These are phyloP conservation scores for Colletotrichum limetticola DNA, from an alignment of 2,329 filamentous ascomycete species.

Conservation along the genomic window DNA sequence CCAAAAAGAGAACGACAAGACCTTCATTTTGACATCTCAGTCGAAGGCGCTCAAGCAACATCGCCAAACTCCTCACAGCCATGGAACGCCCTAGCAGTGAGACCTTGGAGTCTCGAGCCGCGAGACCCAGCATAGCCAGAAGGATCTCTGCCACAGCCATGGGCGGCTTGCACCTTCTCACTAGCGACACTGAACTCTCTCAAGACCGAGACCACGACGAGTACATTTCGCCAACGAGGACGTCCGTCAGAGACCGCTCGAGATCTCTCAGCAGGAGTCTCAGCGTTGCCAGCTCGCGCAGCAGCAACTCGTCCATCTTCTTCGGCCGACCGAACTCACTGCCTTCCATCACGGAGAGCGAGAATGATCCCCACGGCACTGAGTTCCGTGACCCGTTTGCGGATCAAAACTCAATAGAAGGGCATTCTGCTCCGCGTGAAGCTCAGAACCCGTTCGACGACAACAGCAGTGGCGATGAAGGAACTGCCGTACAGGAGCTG, in stretches of 20 bases:
- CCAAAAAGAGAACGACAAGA: no score
- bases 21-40: no score
- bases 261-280: background rate
- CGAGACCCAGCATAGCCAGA: no score
- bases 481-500: background rate
- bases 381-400: slow-evolving; percentile 2
- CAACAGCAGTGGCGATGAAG: background rate
- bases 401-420: background rate
- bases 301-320: background rate
- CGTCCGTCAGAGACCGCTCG: background rate
- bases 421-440: background rate
- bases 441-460: slow-evolving; percentile 13
- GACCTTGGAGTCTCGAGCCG: no score
- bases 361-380: background rate
- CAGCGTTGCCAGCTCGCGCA: background rate
- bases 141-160: background rate
- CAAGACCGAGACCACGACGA: background rate
- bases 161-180: slow-evolving; percentile 1
- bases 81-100: no score
- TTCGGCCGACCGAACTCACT: slow-evolving; percentile 1
- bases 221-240: background rate
- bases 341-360: background rate
- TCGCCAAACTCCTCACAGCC: no score
- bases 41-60: no score
- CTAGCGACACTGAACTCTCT: slow-evolving; percentile 11